Evolutionary conservation across 176 grass and related monocot species (phyloP).

Genomic region (Hyparrhenia diplandra): DNA sequence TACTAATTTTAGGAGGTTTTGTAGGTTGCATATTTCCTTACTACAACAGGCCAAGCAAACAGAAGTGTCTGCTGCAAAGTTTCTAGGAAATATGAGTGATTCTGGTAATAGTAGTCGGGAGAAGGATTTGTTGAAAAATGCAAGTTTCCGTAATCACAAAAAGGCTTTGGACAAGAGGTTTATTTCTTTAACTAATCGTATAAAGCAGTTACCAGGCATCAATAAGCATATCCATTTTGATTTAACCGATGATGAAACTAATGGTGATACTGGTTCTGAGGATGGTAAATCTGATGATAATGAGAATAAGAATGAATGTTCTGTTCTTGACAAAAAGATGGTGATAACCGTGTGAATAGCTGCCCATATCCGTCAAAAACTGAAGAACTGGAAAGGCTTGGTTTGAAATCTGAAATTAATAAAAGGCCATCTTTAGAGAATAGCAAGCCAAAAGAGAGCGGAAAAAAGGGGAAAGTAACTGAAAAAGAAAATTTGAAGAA

Average conservation of each 20-base stretch:
- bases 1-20: slow-evolving; percentile 38
- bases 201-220: slow-evolving; percentile 53
- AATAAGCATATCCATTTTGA: slow-evolving; percentile 79
- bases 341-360: slow-evolving; percentile 44
- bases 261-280: slow-evolving; percentile 24
- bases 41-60: slow-evolving; percentile 53
- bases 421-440: slow-evolving; percentile 35
- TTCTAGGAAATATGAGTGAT: slow-evolving; percentile 27
- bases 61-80: slow-evolving; percentile 36
- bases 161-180: slow-evolving; percentile 61
- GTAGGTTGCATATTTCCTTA: slow-evolving; percentile 68
- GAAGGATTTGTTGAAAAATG: slow-evolving; percentile 40
- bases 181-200: slow-evolving; percentile 45
- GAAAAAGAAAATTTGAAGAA: slow-evolving; percentile 69
- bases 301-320: slow-evolving; percentile 30
- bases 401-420: slow-evolving; percentile 60
- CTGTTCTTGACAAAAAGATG: slow-evolving; percentile 37
- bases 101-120: slow-evolving; percentile 32
- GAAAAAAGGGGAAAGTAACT: slow-evolving; percentile 9
- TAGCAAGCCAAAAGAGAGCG: slow-evolving; percentile 21
- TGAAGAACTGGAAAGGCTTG: slow-evolving; percentile 82
- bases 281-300: slow-evolving; percentile 22
- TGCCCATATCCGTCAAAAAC: slow-evolving; percentile 91
- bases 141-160: slow-evolving; percentile 44
- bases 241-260: slow-evolving; percentile 69